Percentiles rank a stretch among this genome's conserved stretches.
These are phyloP conservation scores for Theobroma cacao DNA, from an alignment of 345 rosid species.

Conservation along the genomic window DNA sequence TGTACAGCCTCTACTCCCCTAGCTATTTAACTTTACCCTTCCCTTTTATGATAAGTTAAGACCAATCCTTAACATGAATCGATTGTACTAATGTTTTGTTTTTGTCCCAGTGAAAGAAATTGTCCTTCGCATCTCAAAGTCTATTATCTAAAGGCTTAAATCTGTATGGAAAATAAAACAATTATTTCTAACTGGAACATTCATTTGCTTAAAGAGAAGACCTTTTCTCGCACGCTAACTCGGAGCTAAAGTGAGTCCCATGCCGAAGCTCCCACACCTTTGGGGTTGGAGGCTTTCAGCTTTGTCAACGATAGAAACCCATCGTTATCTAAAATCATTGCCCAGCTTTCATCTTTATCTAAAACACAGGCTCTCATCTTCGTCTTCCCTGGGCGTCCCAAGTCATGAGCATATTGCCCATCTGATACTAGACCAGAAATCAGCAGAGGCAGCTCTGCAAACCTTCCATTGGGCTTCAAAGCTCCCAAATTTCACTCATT, in stretches of 20 bases:
- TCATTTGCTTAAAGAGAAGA: not conserved
- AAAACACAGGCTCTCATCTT: conserved; percentile 23
- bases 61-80: too few species aligned
- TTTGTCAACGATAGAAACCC: not conserved
- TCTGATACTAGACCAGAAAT: conserved; percentile 71
- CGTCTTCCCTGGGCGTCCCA: conserved; percentile 39
- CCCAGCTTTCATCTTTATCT: conserved; percentile 8
- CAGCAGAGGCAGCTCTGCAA: conserved; percentile 53
- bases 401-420: conserved; percentile 56
- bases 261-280: not conserved
- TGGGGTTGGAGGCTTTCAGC: not conserved
- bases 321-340: not conserved
- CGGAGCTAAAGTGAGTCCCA: too few species aligned
- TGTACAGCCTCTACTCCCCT: too few species aligned
- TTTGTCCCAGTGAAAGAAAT: too few species aligned
- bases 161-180: too few species aligned
- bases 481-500: conserved; percentile 59
- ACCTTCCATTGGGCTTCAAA: conserved; percentile 80
- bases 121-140: too few species aligned
- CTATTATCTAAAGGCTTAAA: too few species aligned
- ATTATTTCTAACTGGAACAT: too few species aligned
- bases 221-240: not conserved
- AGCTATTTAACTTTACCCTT: too few species aligned
- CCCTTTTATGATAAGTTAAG: too few species aligned
- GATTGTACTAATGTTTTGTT: too few species aligned